Evolutionary conservation across 495 filamentous ascomycete genomes (phyloP), one percentile per base, ranked within the genome.

Genomic region (Baudoinia panamericana): DNA sequence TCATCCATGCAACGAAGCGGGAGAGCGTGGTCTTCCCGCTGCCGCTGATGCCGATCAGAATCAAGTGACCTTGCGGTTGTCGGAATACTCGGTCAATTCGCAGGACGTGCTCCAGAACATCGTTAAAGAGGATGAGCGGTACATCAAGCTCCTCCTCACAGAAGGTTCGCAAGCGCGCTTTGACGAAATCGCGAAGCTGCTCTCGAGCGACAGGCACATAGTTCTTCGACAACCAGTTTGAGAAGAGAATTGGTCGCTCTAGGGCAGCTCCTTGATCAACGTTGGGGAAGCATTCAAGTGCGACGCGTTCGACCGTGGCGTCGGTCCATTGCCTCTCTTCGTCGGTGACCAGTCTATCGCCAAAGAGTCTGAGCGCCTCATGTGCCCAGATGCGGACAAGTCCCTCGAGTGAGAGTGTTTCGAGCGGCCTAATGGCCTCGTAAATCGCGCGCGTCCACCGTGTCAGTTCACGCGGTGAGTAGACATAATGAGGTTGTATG

Each of bases 1-100:
- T 99, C 90, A 99, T 99, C 90, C 90, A 99, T 25, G 90, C 90
- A 44, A 96, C 90, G 52, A 99, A 99, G 39, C 92, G 78, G 18
- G 90, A 95, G 31, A 99, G 67, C 2, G 90, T 99, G 1, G 90
- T 99, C 71, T 99, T 99, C 57, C 90, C 90, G 66, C 82, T 90
- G 53, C 90, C 90, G 51, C 90, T 96, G 26, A 96, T 86, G 63
- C 90, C 90, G 51, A 99, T 99, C 27, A 99, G 69, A 51, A 99
- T 99, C 36, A 99, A 67, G 70, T 99, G 90, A 22, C 90, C 90
- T 57, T 99, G 90, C 15, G 92, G 92, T 54, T 99, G 90, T 44
- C 90, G 76, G 71, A 99, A 99, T 33, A 99, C 90, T 56, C 90
- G 79, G 61, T 99, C 90, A 55, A 99, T 99, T 39, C 92, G 85